Conservation (phyloP, 1,284 basidiomycete genomes). For the Waitea zeae region DNA sequence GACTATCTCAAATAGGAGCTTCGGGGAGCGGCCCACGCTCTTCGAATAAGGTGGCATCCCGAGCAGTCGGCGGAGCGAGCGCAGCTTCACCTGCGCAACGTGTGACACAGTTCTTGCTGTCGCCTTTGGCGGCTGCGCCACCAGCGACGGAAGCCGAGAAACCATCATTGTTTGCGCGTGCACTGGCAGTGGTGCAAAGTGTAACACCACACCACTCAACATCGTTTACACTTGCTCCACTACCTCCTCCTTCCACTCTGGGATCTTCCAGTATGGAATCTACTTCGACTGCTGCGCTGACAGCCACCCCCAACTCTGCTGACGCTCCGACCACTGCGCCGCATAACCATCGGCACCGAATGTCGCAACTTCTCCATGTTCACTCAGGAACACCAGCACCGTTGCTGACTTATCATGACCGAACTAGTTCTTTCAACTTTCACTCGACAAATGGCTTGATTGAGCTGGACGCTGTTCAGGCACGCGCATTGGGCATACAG, state of each 20-base stretch:
- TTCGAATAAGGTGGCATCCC: no score
- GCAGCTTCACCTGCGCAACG: no score
- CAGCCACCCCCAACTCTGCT: slow-evolving; percentile 9
- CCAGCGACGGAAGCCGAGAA: no score
- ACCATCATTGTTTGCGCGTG: no score
- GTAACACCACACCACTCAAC: slow-evolving; percentile 31
- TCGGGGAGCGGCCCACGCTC: no score
- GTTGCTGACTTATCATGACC: slow-evolving; percentile 50
- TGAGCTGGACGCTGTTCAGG: slow-evolving; percentile 40
- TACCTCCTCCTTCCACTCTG: slow-evolving; percentile 23
- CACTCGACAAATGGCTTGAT: slow-evolving; percentile 39
- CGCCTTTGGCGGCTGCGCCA: no score
- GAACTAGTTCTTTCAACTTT: slow-evolving; percentile 44
- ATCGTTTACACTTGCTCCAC: slow-evolving; percentile 55
- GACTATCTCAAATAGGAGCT: no score
- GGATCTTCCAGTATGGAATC: slow-evolving; percentile 1
- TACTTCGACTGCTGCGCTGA: slow-evolving; percentile 8
- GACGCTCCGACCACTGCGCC: slow-evolving; percentile 1
- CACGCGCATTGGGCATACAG: slow-evolving; percentile 47
- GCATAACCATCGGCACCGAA: slow-evolving; percentile 11
- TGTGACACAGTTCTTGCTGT: no score
- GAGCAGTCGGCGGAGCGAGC: no score
- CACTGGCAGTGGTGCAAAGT: slow-evolving; percentile 28
- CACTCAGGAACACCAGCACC: slow-evolving; percentile 17
- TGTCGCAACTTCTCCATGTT: slow-evolving; percentile 10